phyloP scores from a whole-genome alignment of 352 stramenopile species.

The Phytopythium kandeliae region DNA sequence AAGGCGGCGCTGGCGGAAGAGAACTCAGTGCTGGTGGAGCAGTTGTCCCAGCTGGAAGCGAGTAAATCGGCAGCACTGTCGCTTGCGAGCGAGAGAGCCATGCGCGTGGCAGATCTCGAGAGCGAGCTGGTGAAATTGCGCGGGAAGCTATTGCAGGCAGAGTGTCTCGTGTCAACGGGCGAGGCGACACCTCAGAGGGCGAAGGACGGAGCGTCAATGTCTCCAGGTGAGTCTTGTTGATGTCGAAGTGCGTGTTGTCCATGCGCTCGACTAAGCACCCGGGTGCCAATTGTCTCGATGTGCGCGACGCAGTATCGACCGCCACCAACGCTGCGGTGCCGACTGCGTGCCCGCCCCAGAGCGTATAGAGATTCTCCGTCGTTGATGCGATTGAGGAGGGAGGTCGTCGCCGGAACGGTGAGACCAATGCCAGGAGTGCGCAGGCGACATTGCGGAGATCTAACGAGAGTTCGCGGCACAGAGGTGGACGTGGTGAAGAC shows the following conservation, averaged over 20 bases:
- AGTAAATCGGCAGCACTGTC: not conserved
- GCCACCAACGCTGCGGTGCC: no score
- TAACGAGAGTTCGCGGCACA: slow-evolving; percentile 6
- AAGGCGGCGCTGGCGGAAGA: not conserved
- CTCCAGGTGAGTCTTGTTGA: no score
- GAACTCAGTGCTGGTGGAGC: not conserved
- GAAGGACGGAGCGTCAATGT: no score
- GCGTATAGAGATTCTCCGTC: no score
- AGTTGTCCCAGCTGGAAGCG: not conserved
- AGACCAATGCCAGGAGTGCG: not conserved
- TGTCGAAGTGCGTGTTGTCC: no score
- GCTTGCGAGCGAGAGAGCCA: no score
- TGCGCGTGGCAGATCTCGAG: slow-evolving; percentile 9
- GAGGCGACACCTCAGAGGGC: no score
- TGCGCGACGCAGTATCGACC: no score
- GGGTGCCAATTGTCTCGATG: no score
- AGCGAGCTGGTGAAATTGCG: slow-evolving; percentile 6
- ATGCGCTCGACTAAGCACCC: no score
- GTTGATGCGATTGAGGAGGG: slow-evolving; percentile 25
- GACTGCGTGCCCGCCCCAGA: no score
- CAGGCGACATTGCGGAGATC: not conserved
- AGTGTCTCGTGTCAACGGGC: not conserved
- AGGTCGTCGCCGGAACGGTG: slow-evolving; percentile 29
- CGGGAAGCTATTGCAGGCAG: slow-evolving; percentile 7
- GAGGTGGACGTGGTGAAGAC: slow-evolving; percentile 33